Evolutionary conservation across 2,329 filamentous ascomycete genomes (phyloP), one percentile per base, ranked within the genome.

Genomic region (Thermomyces lanuginosus): DNA sequence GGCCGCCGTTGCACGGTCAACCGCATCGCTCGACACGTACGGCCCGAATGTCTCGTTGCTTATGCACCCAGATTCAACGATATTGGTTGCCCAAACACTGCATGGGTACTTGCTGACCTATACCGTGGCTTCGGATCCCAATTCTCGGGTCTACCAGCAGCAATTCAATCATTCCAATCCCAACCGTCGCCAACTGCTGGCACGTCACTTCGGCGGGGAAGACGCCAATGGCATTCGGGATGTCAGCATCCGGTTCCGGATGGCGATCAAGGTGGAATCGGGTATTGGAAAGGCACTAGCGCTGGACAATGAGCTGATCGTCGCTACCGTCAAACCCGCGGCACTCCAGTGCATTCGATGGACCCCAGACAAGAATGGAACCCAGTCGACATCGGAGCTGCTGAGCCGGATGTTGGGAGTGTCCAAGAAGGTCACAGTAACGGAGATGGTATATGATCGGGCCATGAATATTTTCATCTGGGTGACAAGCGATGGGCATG

Each of bases 261-360:
- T 93, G 79, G 86, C 92, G 8, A 95, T 98, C 45, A 91, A 92
- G 48, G 82, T 98, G 10, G 89, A 98, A 53, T 89, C 89, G 2
- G 89, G 89, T 2, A 93, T 98, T 41, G 74, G 75, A 39, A 80
- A 75, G 43, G 82, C 80, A 7, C 58, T 95, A 29, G 86, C 89
- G 2, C 64, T 95, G 12, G 89, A 95, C 38, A 81, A 92, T 30
- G 89, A 95, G 51, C 61, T 98, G 21, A 65, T 95, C 12, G 84
- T 98, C 27, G 81, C 89, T 4, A 98, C 89, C 1, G 65, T 72
- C 31, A 92, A 89, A 45, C 89, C 89, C 3, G 76, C 84, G 1
- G 86, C 89, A n/a, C 72, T 95, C 9, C 89, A 98, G 52, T 93
- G 84, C 54, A 95, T 98, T 40, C 72, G 79, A 32, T 98, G 89